These are phyloP conservation scores for Botrytis pseudocinerea DNA, from an alignment of 2,329 filamentous ascomycete species.

Conservation along the genomic window DNA sequence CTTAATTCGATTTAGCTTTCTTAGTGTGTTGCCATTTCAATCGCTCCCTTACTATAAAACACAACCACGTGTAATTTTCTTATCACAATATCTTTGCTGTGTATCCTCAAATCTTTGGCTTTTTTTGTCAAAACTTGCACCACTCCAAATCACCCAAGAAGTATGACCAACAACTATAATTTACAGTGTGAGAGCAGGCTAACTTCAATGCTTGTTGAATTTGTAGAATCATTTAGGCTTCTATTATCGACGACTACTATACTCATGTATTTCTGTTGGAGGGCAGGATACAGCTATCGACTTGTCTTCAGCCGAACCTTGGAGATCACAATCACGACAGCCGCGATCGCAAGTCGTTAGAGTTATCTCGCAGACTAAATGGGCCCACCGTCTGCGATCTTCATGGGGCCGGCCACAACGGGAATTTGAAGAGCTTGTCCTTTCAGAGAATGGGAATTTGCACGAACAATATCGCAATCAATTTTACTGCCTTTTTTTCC, in stretches of 20 bases:
- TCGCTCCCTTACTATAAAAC: too few relatives aligned
- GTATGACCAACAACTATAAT: neutral
- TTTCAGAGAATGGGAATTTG: too few relatives aligned
- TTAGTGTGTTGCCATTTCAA: too few relatives aligned
- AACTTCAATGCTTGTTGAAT: neutral
- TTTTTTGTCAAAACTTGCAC: neutral
- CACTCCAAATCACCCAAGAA: neutral
- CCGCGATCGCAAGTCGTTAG: neutral
- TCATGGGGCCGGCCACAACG: neutral
- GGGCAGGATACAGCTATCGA: too few relatives aligned
- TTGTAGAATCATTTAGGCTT: neutral
- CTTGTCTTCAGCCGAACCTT: too few relatives aligned
- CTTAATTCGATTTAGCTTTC: too few relatives aligned
- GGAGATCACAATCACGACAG: neutral
- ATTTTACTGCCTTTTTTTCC: neutral
- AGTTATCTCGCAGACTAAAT: neutral
- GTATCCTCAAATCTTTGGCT: neutral
- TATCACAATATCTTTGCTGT: too few relatives aligned
- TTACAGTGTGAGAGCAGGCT: neutral
- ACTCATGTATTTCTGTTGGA: too few relatives aligned
- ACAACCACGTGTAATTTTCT: too few relatives aligned
- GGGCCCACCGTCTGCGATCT: neutral
- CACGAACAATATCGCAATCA: neutral
- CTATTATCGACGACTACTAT: neutral
- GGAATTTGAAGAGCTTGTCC: neutral